phyloP scores from a whole-genome alignment of 1,284 basidiomycete genomes.

The Meripilus lineatus region DNA sequence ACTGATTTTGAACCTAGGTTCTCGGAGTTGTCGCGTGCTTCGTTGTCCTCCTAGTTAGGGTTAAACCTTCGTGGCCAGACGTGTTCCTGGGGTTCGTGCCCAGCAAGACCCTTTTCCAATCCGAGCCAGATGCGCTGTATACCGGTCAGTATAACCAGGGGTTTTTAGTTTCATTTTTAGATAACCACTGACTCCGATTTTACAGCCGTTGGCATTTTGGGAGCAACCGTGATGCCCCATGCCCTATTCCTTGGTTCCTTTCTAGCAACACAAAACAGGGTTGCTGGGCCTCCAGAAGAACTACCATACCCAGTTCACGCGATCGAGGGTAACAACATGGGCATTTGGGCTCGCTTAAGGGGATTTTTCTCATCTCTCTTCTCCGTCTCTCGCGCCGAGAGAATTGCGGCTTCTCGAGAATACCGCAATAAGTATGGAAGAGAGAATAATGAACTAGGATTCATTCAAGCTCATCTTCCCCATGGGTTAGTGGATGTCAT shows the following conservation, averaged over 20 bases:
- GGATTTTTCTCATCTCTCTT: slow-evolving; percentile 21
- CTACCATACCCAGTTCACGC: slow-evolving; percentile 18
- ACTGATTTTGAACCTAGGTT: slow-evolving; percentile 41
- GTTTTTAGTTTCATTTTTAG: background rate
- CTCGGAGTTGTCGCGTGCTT: slow-evolving; percentile 77
- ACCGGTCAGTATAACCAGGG: slow-evolving; percentile 43
- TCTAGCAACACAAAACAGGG: slow-evolving; percentile 60
- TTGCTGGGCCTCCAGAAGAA: slow-evolving; percentile 8
- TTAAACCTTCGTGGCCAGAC: slow-evolving; percentile 67
- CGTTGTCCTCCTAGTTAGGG: slow-evolving; percentile 67
- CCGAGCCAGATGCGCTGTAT: slow-evolving; percentile 59
- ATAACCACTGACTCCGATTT: background rate
- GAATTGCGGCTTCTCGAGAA: slow-evolving; percentile 19
- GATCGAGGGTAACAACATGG: slow-evolving; percentile 3
- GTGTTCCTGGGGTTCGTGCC: slow-evolving; percentile 86
- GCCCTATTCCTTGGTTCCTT: slow-evolving; percentile 86
- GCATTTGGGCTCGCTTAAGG: slow-evolving; percentile 6
- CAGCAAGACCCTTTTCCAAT: slow-evolving; percentile 53
- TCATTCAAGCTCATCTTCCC: slow-evolving; percentile 69
- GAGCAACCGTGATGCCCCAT: slow-evolving; percentile 91
- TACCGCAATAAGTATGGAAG: slow-evolving; percentile 29
- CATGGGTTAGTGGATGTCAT: slow-evolving; percentile 69
- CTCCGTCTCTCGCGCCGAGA: slow-evolving; percentile 21
- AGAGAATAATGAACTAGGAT: slow-evolving; percentile 62
- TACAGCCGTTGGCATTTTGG: slow-evolving; percentile 74